Evolutionary conservation across 345 rosid genomes (phyloP), one percentile per base, ranked within the genome.

Genomic region (Moricandia arvensis): DNA sequence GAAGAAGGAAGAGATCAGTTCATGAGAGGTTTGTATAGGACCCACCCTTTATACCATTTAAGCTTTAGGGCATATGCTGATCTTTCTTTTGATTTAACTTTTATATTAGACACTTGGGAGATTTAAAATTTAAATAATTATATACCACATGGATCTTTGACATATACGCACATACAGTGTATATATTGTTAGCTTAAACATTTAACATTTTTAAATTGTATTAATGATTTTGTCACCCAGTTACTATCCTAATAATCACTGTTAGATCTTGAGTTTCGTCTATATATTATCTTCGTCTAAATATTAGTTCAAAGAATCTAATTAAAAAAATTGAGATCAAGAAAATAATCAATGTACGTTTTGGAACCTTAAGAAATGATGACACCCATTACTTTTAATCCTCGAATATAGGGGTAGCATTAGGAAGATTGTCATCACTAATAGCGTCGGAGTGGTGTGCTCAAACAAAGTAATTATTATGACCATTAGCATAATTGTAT

Each of bases 321-420:
- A 31, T 24, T 17, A 8, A 41, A 45, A 16, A 34, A 26, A 0
- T n/a, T 11, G 75, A 61, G 27, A 76, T 62, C 31, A 34, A 34
- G 37, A 15, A 16, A 49, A 68, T 47, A 74, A 30, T 58, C 16
- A 68, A 4, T 16, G 62, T 61, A 53, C 54, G 30, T 0, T 26
- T 49, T 53, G 3, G 30, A 67, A 59, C 60, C 47, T 59, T 12
- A 18, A 66, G 41, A 59, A 34, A 35, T 29, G 15, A 66, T 37
- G 59, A 64, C 17, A 66, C 29, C 11, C 68, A 72, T 61, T 16
- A 72, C 73, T 37, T 47, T 63, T 57, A 71, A 41, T 71, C 83
- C 80, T 76, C 54, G 67, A 75, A 80, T 71, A 53, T 59, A 75
- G 83, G 77, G 77, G 79, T 59, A n/a, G 74, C 72, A 33, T 78